These are phyloP conservation scores for Zygnema cylindricum DNA, from an alignment of 139 green algal genomes.

Conservation along the genomic window DNA sequence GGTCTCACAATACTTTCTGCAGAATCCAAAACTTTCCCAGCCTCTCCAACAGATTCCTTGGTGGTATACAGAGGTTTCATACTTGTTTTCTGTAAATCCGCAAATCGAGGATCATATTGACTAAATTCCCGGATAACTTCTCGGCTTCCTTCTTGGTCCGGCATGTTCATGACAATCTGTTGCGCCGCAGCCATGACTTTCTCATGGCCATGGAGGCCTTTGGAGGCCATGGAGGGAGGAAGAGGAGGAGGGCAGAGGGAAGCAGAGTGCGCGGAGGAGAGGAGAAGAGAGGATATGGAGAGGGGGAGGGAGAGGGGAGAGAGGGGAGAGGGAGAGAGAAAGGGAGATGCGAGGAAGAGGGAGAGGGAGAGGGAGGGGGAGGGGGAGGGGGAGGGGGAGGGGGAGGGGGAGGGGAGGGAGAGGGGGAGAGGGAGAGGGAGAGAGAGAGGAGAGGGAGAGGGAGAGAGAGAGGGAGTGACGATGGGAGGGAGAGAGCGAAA, in stretches of 20 bases:
- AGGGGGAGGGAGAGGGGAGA: background rate
- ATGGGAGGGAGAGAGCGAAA: background rate
- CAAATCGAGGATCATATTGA: constrained; percentile 2
- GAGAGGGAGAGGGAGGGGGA: too few species aligned
- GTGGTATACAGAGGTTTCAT: background rate
- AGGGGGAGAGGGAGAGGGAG: background rate
- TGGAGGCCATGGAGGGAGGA: background rate
- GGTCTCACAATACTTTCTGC: background rate
- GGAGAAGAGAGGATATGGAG: background rate
- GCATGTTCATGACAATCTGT: constrained; percentile 10
- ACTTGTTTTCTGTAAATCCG: background rate
- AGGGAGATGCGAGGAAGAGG: background rate
- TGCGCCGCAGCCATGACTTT: constrained; percentile 16
- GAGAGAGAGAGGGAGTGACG: background rate
- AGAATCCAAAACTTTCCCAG: background rate
- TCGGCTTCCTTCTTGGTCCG: background rate
- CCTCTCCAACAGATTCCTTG: background rate
- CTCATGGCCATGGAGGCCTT: background rate
- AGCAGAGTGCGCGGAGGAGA: background rate
- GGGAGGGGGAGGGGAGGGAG: background rate
- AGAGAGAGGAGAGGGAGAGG: background rate
- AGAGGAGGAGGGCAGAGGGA: background rate
- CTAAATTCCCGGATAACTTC: constrained; percentile 9
- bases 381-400: background rate
- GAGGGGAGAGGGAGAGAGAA: background rate